Conservation (phyloP, 176 grass and related monocot genomes). For the Areca catechu region DNA sequence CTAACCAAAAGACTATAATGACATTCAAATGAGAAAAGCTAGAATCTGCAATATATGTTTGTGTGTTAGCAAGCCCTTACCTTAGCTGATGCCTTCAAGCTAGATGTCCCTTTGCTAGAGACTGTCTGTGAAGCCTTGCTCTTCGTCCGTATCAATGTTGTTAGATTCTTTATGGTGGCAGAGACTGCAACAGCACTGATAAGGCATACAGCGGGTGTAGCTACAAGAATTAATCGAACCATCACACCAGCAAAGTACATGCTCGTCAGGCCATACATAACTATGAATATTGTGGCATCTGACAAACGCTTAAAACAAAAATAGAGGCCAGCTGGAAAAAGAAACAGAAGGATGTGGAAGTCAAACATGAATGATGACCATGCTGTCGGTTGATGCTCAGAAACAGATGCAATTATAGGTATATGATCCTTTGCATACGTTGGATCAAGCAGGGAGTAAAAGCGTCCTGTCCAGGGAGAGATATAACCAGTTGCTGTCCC, state of each 20-base stretch:
- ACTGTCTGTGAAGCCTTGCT: conserved; percentile 44
- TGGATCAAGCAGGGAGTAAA: conserved; percentile 97
- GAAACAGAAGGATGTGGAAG: conserved; percentile 98
- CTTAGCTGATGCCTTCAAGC: conserved; percentile 88
- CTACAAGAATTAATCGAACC: conserved; percentile 95
- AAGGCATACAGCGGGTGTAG: conserved; percentile 93
- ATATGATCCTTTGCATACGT: conserved; percentile 99
- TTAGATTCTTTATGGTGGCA: conserved; percentile 89
- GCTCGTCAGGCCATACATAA: conserved; percentile 98
- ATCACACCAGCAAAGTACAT: conserved; percentile 99
- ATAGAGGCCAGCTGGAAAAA: conserved; percentile 91
- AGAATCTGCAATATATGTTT: no score
- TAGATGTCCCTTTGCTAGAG: conserved; percentile 52
- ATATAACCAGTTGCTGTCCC: conserved; percentile 95
- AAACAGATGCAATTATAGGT: conserved; percentile 94
- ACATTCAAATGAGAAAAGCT: no score
- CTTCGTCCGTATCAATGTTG: conserved; percentile 67
- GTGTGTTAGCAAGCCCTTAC: conserved; percentile 21
- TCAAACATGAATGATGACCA: conserved; percentile 99
- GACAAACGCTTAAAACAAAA: conserved; percentile 95
- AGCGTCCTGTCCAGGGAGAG: conserved; percentile 94
- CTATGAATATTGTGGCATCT: conserved; percentile 92
- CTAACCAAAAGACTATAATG: no score
- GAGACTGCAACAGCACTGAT: conserved; percentile 89
- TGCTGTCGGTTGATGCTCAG: conserved; percentile 98